These are phyloP conservation scores for Paramecium caudatum DNA, from an alignment of 73 alveolate species.

Conservation along the genomic window DNA sequence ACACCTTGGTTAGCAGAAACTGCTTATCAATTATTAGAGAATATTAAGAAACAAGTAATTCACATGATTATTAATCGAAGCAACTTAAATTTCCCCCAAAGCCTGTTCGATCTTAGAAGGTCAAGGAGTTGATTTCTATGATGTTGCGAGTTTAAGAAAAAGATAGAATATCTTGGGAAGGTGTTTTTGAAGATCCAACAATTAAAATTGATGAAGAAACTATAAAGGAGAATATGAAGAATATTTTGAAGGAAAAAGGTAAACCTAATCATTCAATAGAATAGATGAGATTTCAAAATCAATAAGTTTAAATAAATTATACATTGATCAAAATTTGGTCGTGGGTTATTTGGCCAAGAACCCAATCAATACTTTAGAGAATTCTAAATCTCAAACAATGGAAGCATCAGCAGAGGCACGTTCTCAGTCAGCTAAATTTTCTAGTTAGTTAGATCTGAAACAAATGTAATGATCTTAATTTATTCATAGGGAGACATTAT, in stretches of 20 bases:
- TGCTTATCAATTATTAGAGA: slow-evolving; percentile 61
- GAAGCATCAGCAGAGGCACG: slow-evolving; percentile 58
- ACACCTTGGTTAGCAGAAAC: slow-evolving; percentile 77
- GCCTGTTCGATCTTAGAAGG: slow-evolving; percentile 75
- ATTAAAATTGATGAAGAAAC: slow-evolving; percentile 66
- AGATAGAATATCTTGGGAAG: slow-evolving; percentile 77
- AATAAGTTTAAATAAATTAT: slow-evolving; percentile 61
- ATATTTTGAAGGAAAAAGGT: slow-evolving; percentile 61
- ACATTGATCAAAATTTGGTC: slow-evolving; percentile 73
- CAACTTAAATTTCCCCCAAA: slow-evolving; percentile 73
- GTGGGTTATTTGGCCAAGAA: slow-evolving; percentile 73
- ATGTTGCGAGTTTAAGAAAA: slow-evolving; percentile 73
- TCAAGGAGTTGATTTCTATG: slow-evolving; percentile 63
- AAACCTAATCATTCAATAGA: neutral
- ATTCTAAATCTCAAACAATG: slow-evolving; percentile 23
- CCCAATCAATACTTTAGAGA: slow-evolving; percentile 69
- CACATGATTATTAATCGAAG: neutral
- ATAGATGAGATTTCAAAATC: slow-evolving; percentile 70
- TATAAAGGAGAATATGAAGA: slow-evolving; percentile 58
- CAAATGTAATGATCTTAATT: neutral
- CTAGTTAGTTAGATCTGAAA: slow-evolving; percentile 43
- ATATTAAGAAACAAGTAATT: slow-evolving; percentile 57
- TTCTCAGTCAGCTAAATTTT: neutral
- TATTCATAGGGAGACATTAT: slow-evolving; percentile 63
- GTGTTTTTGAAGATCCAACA: slow-evolving; percentile 72